Evolutionary conservation across 139 green algal species (phyloP).

Genomic region (Coccomyxa sp.): DNA sequence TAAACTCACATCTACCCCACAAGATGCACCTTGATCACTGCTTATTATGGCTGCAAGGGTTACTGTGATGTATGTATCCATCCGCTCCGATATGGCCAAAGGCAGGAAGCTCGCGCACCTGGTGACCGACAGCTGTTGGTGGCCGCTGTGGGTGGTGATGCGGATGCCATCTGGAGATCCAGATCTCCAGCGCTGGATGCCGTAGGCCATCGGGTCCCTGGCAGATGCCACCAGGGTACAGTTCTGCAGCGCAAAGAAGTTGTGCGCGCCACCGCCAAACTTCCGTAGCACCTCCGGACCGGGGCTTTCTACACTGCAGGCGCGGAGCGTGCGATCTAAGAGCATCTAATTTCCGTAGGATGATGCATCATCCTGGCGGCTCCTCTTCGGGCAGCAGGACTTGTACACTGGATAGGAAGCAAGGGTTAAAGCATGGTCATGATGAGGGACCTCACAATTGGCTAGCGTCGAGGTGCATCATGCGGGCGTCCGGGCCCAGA

Average conservation of each 20-base stretch:
- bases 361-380: too few species aligned
- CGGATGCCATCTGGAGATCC: conserved; percentile 32
- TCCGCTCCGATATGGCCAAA: background rate
- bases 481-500: conserved; percentile 29
- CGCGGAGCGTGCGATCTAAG: too few species aligned
- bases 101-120: background rate
- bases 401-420: background rate
- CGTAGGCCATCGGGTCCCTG: conserved; percentile 53
- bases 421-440: background rate
- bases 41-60: conserved; percentile 1
- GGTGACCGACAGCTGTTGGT: background rate
- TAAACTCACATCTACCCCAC: too few species aligned
- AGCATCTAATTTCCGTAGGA: too few species aligned
- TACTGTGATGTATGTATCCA: conserved; percentile 15
- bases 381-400: background rate
- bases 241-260: conserved; percentile 37
- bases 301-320: conserved; percentile 47
- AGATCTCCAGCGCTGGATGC: conserved; percentile 37
- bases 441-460: conserved; percentile 40
- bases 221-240: conserved; percentile 40
- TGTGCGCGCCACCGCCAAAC: conserved; percentile 13
- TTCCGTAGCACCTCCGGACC: conserved; percentile 27
- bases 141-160: conserved; percentile 7
- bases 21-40: too few species aligned
- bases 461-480: conserved; percentile 38